Evolutionary conservation across 2,329 filamentous ascomycete species (phyloP).

Genomic region (Paecilomyces sp.): DNA sequence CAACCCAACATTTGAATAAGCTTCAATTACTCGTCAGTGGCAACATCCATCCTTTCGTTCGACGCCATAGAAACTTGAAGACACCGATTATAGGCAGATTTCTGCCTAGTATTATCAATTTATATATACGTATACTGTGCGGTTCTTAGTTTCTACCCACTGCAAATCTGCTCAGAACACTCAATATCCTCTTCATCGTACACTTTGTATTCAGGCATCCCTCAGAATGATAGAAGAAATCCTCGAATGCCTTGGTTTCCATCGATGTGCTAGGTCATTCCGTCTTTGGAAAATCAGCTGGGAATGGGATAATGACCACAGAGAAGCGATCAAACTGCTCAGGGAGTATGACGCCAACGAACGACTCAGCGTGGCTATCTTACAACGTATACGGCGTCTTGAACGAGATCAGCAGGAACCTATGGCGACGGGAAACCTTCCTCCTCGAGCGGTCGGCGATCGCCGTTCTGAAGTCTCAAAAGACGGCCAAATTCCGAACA

Average conservation of each 20-base stretch:
- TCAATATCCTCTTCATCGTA: neutral
- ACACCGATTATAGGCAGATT: neutral
- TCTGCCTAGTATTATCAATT: too few relatives aligned
- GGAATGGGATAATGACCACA: neutral
- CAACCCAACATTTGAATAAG: too few relatives aligned
- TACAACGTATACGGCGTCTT: neutral
- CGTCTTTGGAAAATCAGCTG: neutral
- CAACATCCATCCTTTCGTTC: neutral
- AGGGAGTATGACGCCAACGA: neutral
- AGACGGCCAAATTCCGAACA: neutral
- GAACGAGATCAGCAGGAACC: neutral
- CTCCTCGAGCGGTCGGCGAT: neutral
- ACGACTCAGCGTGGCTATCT: neutral
- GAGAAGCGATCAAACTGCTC: neutral
- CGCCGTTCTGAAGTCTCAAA: neutral
- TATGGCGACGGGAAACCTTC: neutral
- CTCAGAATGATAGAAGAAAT: neutral
- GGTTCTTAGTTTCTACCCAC: neutral
- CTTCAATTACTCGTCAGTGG: too few relatives aligned
- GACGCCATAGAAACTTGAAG: neutral
- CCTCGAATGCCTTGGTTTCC: neutral
- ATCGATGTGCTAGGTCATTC: neutral
- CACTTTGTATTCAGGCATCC: neutral
- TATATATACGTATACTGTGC: neutral
- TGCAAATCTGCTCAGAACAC: neutral